phyloP scores from a whole-genome alignment of 1,284 basidiomycete species.

The Ganoderma boninense region DNA sequence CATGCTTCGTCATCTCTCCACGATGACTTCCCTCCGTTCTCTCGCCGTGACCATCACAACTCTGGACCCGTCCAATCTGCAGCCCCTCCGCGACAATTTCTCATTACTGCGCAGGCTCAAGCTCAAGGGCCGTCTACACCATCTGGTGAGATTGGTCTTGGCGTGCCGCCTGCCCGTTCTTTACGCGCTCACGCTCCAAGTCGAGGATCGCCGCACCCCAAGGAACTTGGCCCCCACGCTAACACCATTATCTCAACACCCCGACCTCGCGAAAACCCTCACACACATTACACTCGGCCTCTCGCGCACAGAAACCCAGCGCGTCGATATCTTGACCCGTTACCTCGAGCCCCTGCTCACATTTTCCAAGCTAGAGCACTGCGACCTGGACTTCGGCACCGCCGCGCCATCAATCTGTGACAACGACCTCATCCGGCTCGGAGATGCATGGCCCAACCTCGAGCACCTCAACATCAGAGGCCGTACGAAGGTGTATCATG shows the following conservation, averaged over 20 bases:
- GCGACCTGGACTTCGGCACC: neutral
- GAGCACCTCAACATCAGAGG: neutral
- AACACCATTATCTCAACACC: neutral
- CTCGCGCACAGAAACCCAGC: neutral
- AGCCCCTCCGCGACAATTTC: neutral
- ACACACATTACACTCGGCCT: neutral
- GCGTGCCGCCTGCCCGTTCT: neutral
- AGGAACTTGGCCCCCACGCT: neutral
- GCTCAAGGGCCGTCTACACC: neutral
- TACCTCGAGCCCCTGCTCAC: neutral
- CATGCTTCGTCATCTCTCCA: neutral
- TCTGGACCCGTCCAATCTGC: neutral
- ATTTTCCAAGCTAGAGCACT: neutral
- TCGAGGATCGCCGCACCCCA: neutral
- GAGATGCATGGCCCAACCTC: neutral
- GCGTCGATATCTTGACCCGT: neutral
- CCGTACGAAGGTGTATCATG: neutral
- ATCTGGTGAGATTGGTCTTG: neutral
- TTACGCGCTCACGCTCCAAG: neutral
- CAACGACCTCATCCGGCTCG: neutral
- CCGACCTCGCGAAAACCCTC: neutral
- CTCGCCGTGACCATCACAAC: neutral
- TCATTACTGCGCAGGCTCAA: neutral
- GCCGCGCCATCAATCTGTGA: neutral
- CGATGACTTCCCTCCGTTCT: neutral